Conservation (phyloP, 108 stramenopile species). For the Cyclotella baltica region DNA sequence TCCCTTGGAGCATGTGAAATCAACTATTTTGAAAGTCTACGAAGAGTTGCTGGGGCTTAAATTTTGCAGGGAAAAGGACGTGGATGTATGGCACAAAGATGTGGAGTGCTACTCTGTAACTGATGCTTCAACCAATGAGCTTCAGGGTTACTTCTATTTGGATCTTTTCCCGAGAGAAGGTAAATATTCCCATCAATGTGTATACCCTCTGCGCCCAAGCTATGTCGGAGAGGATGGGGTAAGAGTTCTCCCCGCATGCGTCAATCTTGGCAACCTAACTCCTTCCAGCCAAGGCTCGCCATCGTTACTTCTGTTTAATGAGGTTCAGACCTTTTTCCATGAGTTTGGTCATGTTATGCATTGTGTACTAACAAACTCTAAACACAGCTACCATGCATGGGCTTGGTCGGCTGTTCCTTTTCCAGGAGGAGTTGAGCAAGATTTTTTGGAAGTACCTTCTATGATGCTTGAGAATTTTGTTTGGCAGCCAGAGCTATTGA, state of each 20-base stretch:
- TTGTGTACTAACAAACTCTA: constrained; percentile 19
- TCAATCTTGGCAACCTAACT: constrained; percentile 19
- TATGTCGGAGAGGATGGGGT: not conserved
- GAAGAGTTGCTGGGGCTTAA: constrained; percentile 29
- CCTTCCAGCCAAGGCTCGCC: constrained; percentile 9
- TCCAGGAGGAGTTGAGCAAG: constrained; percentile 39
- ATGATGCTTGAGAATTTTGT: constrained; percentile 41
- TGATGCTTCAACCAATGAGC: not conserved
- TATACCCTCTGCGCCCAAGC: constrained; percentile 30
- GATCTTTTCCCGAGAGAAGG: constrained; percentile 28
- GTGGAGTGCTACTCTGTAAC: constrained; percentile 34
- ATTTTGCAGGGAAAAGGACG: constrained; percentile 18
- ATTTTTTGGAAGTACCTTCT: constrained; percentile 34
- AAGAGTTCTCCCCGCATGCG: constrained; percentile 23
- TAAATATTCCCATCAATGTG: constrained; percentile 35
- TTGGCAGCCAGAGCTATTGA: constrained; percentile 19
- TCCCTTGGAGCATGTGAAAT: constrained; percentile 30
- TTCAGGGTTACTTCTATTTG: constrained; percentile 26
- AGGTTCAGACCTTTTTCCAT: constrained; percentile 44
- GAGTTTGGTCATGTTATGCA: constrained; percentile 37
- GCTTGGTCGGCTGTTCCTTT: constrained; percentile 37
- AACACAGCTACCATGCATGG: constrained; percentile 25
- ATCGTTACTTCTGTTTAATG: constrained; percentile 27
- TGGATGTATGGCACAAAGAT: constrained; percentile 29
- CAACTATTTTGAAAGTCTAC: constrained; percentile 11